Conservation (phyloP, 768 basidiomycete genomes). For the Tulasnella sp. region DNA sequence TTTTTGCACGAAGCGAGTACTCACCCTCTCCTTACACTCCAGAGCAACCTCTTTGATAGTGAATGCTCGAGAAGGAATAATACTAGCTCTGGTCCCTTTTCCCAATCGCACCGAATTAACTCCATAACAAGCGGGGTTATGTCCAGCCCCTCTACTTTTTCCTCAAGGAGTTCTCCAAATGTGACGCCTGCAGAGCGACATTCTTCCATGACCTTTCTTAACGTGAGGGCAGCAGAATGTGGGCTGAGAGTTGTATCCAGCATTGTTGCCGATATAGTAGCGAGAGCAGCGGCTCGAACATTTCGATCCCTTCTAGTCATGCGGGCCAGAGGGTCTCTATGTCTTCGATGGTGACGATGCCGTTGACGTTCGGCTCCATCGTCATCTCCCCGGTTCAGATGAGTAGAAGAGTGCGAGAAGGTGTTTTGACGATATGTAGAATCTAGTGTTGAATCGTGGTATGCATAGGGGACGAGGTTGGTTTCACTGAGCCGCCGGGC, state of each 20-base stretch:
- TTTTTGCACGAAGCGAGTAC: no score
- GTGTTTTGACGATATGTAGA: background rate
- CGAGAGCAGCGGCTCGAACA: background rate
- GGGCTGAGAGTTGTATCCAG: background rate
- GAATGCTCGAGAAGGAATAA: conserved; percentile 9
- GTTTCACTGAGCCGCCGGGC: background rate
- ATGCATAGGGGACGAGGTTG: background rate
- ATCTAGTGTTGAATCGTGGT: background rate
- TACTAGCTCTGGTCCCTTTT: conserved; percentile 2
- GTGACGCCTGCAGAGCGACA: conserved; percentile 3
- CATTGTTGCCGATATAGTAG: background rate
- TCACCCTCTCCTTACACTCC: conserved; percentile 7
- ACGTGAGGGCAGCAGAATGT: background rate
- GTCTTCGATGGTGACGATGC: background rate
- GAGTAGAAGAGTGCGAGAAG: background rate
- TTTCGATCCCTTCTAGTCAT: conserved; percentile 1
- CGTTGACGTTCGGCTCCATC: background rate
- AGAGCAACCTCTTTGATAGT: conserved; percentile 3
- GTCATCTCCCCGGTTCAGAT: background rate
- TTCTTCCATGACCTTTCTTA: background rate
- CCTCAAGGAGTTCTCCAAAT: conserved; percentile 6
- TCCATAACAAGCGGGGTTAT: conserved; percentile 7
- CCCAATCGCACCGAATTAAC: conserved; percentile 9
- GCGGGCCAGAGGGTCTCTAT: background rate
- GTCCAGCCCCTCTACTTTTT: background rate